A percentile compares a stretch with the other conserved stretches of the same genome.
phyloP scores from a whole-genome alignment of 192 early-diverging fungal species.

The Thamnidium elegans region DNA sequence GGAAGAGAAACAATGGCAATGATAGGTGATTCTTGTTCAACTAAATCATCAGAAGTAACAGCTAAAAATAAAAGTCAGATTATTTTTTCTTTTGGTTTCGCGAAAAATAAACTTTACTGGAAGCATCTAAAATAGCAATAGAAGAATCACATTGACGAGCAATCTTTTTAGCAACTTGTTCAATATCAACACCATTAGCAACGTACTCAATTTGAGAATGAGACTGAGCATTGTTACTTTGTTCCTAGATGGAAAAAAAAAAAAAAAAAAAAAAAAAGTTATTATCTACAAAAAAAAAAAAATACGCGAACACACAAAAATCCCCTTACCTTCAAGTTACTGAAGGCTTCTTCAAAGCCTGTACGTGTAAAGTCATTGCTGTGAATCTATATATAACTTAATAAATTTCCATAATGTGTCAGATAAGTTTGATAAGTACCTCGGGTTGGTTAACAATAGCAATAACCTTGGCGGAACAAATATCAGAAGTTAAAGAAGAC shows the following conservation, averaged over 20 bases:
- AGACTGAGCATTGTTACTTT: slow-evolving; percentile 11
- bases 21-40: slow-evolving; percentile 3
- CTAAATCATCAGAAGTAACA: slow-evolving; percentile 11
- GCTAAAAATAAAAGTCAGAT: not conserved
- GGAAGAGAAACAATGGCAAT: slow-evolving; percentile 25
- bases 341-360: slow-evolving; percentile 18
- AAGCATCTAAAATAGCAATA: slow-evolving; percentile 28
- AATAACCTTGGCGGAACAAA: slow-evolving; percentile 29
- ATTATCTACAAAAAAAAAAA: slow-evolving; percentile 1
- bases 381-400: slow-evolving; percentile 25
- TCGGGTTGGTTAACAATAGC: slow-evolving; percentile 36
- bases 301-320: slow-evolving; percentile 7
- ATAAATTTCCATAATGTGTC: not conserved
- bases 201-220: slow-evolving; percentile 32
- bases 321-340: slow-evolving; percentile 25
- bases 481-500: slow-evolving; percentile 10
- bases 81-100: not conserved
- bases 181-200: slow-evolving; percentile 21
- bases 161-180: slow-evolving; percentile 20
- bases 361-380: slow-evolving; percentile 27
- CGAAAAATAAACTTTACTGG: slow-evolving; percentile 14
- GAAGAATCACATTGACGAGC: slow-evolving; percentile 23
- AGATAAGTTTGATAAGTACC: slow-evolving; percentile 16
- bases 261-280: not conserved
- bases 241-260: slow-evolving; percentile 13